Percentiles rank a stretch among this genome's conserved stretches.
Conservation (phyloP, 257 asterid species). For the Linderniella brevidens region DNA sequence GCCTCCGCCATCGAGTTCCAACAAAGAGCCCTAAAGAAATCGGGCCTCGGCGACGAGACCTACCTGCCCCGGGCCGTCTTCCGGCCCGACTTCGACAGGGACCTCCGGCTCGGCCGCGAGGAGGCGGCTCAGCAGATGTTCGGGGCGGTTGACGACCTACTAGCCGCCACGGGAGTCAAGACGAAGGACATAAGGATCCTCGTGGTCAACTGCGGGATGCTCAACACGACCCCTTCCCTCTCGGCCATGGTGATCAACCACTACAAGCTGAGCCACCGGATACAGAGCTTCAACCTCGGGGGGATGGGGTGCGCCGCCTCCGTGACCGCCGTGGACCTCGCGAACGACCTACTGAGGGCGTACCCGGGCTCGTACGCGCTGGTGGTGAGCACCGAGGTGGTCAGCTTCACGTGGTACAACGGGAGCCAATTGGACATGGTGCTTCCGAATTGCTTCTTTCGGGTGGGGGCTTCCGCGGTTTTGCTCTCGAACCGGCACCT, state of each 20-base stretch:
- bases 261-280: slow-evolving; percentile 28
- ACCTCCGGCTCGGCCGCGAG: slow-evolving; percentile 25
- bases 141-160: slow-evolving; percentile 41
- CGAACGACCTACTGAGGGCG: slow-evolving; percentile 32
- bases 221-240: slow-evolving; percentile 61
- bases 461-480: slow-evolving; percentile 56
- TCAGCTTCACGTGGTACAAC: slow-evolving; percentile 40
- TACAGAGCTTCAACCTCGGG: slow-evolving; percentile 50
- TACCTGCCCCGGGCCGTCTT: slow-evolving; percentile 39
- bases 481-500: slow-evolving; percentile 39
- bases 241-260: slow-evolving; percentile 57
- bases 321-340: slow-evolving; percentile 36
- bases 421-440: slow-evolving; percentile 55
- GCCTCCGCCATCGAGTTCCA: slow-evolving; percentile 31
- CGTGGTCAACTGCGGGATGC: slow-evolving; percentile 44
- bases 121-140: slow-evolving; percentile 36
- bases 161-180: slow-evolving; percentile 24
- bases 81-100: slow-evolving; percentile 17
- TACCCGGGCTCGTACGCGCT: slow-evolving; percentile 42
- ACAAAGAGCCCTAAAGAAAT: slow-evolving; percentile 31
- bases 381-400: slow-evolving; percentile 52
- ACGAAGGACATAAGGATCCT: slow-evolving; percentile 34
- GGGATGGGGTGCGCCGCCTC: slow-evolving; percentile 70
- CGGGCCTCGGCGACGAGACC: slow-evolving; percentile 49
- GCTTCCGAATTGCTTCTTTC: slow-evolving; percentile 54